A percentile compares a stretch with the other conserved stretches of the same genome.
Evolutionary conservation across 129 eudicot genomes (phyloP).

Genomic region (Kitagawia praeruptora): DNA sequence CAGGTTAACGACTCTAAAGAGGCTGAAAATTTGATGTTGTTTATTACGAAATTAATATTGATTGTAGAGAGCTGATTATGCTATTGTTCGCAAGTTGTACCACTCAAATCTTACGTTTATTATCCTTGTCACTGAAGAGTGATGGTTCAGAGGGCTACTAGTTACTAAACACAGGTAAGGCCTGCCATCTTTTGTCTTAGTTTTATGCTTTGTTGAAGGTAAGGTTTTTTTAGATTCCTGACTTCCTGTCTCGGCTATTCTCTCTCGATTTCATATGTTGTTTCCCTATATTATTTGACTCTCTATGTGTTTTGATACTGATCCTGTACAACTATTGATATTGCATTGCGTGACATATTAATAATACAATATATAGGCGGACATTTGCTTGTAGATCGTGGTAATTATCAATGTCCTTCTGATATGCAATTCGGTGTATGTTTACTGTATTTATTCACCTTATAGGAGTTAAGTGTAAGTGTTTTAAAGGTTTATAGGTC

Average conservation of each 20-base stretch:
- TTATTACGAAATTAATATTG: no score
- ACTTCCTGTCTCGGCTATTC: neutral
- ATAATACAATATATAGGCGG: neutral
- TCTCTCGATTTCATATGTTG: neutral
- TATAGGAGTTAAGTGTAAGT: constrained; percentile 77
- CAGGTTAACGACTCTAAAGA: no score
- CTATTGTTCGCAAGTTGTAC: constrained; percentile 18
- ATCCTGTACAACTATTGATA: neutral
- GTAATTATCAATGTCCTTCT: neutral
- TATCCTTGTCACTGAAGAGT: constrained; percentile 93
- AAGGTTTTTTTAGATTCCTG: neutral
- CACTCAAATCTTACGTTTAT: constrained; percentile 73
- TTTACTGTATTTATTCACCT: constrained; percentile 1
- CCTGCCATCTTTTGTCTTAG: neutral
- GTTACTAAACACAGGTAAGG: constrained; percentile 28
- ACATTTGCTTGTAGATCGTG: neutral
- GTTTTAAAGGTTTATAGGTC: constrained; percentile 65
- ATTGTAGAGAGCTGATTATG: no score
- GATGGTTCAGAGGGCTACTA: constrained; percentile 62
- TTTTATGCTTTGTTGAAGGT: neutral
- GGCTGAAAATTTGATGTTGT: no score
- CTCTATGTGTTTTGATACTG: no score
- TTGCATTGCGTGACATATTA: neutral
- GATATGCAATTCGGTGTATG: neutral
- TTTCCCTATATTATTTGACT: neutral